phyloP scores from a whole-genome alignment of 2,329 filamentous ascomycete genomes.

The Chrysoporthe austroafricana region DNA sequence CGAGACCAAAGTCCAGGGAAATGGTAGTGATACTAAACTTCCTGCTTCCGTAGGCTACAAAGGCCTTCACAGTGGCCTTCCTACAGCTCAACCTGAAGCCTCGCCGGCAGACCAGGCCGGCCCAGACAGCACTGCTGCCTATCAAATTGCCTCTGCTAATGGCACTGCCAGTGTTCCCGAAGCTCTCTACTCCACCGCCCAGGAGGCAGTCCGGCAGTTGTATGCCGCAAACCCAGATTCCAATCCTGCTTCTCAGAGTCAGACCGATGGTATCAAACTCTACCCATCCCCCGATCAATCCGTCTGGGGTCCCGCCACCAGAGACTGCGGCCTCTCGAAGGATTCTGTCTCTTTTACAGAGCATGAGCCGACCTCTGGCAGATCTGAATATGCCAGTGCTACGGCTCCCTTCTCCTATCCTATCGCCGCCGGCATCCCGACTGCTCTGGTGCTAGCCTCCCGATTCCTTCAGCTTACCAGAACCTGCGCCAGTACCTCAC shows the following conservation, averaged over 20 bases:
- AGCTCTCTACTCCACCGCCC: background rate
- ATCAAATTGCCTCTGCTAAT: background rate
- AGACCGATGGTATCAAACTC: background rate
- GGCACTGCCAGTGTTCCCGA: background rate
- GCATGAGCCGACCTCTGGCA: background rate
- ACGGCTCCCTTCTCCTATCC: background rate
- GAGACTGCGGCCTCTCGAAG: background rate
- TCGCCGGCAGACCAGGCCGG: background rate
- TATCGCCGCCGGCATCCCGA: background rate
- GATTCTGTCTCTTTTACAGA: background rate
- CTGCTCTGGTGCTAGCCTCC: background rate
- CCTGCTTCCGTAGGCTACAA: no score
- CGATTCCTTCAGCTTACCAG: background rate
- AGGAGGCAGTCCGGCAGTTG: background rate
- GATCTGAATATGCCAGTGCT: background rate
- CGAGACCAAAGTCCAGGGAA: background rate
- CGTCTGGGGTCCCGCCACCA: background rate
- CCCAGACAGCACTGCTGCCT: background rate
- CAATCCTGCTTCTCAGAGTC: background rate
- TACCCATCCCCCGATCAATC: background rate
- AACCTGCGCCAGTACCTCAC: background rate
- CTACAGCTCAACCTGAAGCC: background rate
- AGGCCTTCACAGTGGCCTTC: background rate
- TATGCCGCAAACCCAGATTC: background rate
- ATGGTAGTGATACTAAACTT: no score